These are phyloP conservation scores for Hydrangea macrophylla DNA, from an alignment of 148 eudicot species.

Conservation along the genomic window DNA sequence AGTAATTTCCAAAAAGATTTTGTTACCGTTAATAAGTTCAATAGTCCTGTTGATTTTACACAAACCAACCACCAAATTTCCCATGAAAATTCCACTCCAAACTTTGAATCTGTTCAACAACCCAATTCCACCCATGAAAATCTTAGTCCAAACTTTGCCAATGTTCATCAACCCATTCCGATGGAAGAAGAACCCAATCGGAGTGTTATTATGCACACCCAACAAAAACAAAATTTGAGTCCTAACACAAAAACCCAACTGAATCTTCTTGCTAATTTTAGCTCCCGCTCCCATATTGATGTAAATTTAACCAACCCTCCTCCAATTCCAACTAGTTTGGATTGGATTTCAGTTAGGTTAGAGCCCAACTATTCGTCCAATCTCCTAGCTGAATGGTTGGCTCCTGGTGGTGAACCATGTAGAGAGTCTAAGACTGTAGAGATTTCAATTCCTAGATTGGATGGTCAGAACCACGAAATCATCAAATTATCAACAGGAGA, in stretches of 20 bases:
- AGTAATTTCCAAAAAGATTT: slow-evolving; percentile 24
- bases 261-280: not conserved
- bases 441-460: slow-evolving; percentile 49
- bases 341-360: slow-evolving; percentile 51
- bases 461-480: slow-evolving; percentile 24
- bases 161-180: not conserved
- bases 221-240: slow-evolving; percentile 17
- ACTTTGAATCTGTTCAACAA: not conserved
- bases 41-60: not conserved
- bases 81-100: slow-evolving; percentile 5
- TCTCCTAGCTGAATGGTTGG: slow-evolving; percentile 51
- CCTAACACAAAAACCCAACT: not conserved
- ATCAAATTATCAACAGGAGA: slow-evolving; percentile 50
- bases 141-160: not conserved
- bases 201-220: too few species aligned
- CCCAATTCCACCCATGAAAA: slow-evolving; percentile 7
- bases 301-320: not conserved
- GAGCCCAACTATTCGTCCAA: slow-evolving; percentile 47
- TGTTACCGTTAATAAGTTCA: slow-evolving; percentile 15
- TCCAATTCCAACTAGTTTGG: slow-evolving; percentile 1
- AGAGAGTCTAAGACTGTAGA: slow-evolving; percentile 57
- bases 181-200: too few species aligned
- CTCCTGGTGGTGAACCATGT: slow-evolving; percentile 65
- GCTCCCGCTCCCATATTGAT: not conserved
- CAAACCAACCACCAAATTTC: too few species aligned